Base-by-base conservation (phyloP, 352 stramenopile species). In the Phytophthora tentaculata region DNA sequence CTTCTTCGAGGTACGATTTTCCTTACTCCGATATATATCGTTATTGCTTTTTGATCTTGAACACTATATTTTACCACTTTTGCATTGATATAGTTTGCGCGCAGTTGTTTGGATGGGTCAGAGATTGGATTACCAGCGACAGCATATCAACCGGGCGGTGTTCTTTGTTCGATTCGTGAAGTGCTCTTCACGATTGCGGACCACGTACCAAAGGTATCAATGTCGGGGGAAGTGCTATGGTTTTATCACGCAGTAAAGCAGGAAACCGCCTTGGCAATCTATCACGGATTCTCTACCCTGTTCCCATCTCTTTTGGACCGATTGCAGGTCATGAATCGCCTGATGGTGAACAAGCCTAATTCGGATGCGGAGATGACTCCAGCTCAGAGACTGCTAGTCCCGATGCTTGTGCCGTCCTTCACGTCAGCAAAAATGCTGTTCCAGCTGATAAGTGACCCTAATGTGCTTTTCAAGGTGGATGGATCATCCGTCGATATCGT, bases 1-100 rank as follows among this genome's bases (percentile, higher is more conserved):
- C 71, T 91, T 96, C 47, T 96, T 94, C 28, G 89, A 96, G 84
- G 88, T 95, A 74, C 56, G 76, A 32, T n/a, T n/a, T n/a, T n/a
- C n/a, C n/a, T n/a, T n/a, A n/a, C n/a, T n/a, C n/a, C n/a, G 26
- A 8, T 8, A 32, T 32, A 32, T 32, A 32, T 8, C 26, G 26
- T 3, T 8, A 3, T 32, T 32, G 3, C 8, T 32, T 32, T 32
- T 32, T 32, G 3, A 8, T 32, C 8, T 32, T 32, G 3, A 32
- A n/a, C n/a, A n/a, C n/a, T n/a, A 32, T 32, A 19, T 23, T 2
- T 23, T n/a, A 22, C 45, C 41, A 47, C 45, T 20, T 53, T 3
- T 64, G 7, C 3, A 35, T 32, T 58, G 22, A 64, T 10, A n/a
- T 67, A 95, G 88, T 77, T 95, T 39, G 90, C 83, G 14, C 77